A percentile compares a stretch with the other conserved stretches of the same genome.
These are phyloP conservation scores for Pochonia chlamydosporia DNA, from an alignment of 2,329 filamentous ascomycete species.

Conservation along the genomic window DNA sequence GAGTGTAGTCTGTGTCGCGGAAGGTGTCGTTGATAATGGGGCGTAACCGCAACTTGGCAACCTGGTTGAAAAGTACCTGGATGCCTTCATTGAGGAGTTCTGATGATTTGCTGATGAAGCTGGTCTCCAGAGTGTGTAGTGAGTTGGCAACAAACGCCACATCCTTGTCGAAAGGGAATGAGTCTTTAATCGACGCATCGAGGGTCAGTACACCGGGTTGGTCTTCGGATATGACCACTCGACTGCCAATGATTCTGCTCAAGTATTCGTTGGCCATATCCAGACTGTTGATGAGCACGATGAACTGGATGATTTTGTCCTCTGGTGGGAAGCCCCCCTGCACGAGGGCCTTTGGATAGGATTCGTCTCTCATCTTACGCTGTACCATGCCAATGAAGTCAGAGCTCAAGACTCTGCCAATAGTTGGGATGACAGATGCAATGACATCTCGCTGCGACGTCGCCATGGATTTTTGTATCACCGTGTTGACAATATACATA, in stretches of 20 bases:
- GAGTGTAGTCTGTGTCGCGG: conserved; percentile 81
- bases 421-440: conserved; percentile 68
- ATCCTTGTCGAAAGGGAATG: conserved; percentile 79
- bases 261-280: conserved; percentile 91
- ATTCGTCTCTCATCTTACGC: conserved; percentile 94
- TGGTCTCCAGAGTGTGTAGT: conserved; percentile 62
- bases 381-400: conserved; percentile 98
- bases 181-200: conserved; percentile 46
- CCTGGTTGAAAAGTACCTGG: conserved; percentile 78
- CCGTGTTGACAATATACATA: conserved; percentile 97
- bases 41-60: conserved; percentile 78
- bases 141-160: conserved; percentile 61
- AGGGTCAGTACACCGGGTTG: conserved; percentile 28
- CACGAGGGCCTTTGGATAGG: conserved; percentile 74
- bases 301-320: conserved; percentile 79
- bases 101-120: conserved; percentile 70
- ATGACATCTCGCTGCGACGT: conserved; percentile 80
- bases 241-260: conserved; percentile 71
- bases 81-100: conserved; percentile 83
- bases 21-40: conserved; percentile 85
- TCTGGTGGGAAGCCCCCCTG: conserved; percentile 82
- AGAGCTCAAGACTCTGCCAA: conserved; percentile 73
- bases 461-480: conserved; percentile 78
- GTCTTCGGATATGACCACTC: conserved; percentile 44
- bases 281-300: conserved; percentile 92